A percentile compares a stretch with the other conserved stretches of the same genome.
Evolutionary conservation across 352 stramenopile genomes (phyloP).

Genomic region (Phytophthora litchii): DNA sequence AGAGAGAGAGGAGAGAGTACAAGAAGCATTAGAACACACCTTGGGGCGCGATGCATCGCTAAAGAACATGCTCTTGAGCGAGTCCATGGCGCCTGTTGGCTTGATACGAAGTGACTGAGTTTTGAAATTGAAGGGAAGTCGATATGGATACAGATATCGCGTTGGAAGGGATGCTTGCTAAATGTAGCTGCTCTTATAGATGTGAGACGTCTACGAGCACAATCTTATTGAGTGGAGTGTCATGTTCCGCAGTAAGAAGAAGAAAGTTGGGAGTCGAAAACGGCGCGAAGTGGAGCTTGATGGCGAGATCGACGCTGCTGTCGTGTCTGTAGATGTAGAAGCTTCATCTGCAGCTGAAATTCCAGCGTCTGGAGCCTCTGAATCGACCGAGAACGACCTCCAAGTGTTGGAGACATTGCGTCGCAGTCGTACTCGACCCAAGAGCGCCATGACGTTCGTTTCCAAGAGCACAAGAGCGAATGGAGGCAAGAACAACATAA

Average conservation of each 20-base stretch:
- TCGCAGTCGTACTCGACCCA: slow-evolving; percentile 41
- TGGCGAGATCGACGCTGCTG: neutral
- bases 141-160: slow-evolving; percentile 12
- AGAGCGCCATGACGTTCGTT: slow-evolving; percentile 46
- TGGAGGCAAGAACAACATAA: neutral
- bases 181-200: neutral
- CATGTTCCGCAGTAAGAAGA: slow-evolving; percentile 58
- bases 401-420: slow-evolving; percentile 39
- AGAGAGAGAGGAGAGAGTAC: slow-evolving; percentile 5
- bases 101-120: slow-evolving; percentile 17
- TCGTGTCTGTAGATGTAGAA: neutral
- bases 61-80: slow-evolving; percentile 48
- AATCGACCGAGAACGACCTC: slow-evolving; percentile 27
- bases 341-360: neutral
- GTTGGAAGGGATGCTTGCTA: neutral
- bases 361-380: slow-evolving; percentile 1
- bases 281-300: slow-evolving; percentile 34
- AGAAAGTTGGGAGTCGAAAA: slow-evolving; percentile 44
- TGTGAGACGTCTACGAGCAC: too few species aligned
- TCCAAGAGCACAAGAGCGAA: slow-evolving; percentile 31
- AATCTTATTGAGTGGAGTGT: neutral
- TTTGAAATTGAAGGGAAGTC: slow-evolving; percentile 2
- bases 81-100: slow-evolving; percentile 29
- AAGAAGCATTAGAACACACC: neutral
- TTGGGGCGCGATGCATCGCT: slow-evolving; percentile 27